These are phyloP conservation scores for Colletotrichum lupini DNA, from an alignment of 2,329 filamentous ascomycete species.

Conservation along the genomic window DNA sequence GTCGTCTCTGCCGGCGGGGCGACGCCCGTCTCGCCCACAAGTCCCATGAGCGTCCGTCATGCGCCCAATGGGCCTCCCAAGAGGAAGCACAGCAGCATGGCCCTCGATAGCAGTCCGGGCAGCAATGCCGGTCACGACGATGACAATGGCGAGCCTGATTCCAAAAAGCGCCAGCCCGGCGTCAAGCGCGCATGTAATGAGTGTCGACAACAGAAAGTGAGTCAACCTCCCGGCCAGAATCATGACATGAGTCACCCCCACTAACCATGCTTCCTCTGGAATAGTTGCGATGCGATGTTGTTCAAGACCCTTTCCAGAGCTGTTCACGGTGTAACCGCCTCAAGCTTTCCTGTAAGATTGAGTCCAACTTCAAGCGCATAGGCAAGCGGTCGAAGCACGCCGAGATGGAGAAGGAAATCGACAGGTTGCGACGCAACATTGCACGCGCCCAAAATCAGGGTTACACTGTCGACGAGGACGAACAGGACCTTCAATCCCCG, in stretches of 20 bases:
- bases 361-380: slow-evolving; percentile 87
- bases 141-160: slow-evolving; percentile 62
- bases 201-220: slow-evolving; percentile 86
- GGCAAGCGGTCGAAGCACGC: slow-evolving; percentile 86
- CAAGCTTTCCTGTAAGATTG: slow-evolving; percentile 86
- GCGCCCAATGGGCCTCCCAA: slow-evolving; percentile 60
- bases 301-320: slow-evolving; percentile 81
- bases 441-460: slow-evolving; percentile 70
- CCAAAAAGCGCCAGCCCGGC: slow-evolving; percentile 72
- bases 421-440: slow-evolving; percentile 71
- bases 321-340: slow-evolving; percentile 84
- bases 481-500: slow-evolving; percentile 70
- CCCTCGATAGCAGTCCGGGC: slow-evolving; percentile 70
- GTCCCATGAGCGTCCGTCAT: slow-evolving; percentile 64
- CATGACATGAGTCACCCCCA: background rate
- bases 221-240: slow-evolving; percentile 42
- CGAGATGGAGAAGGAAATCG: slow-evolving; percentile 88
- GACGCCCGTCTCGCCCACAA: slow-evolving; percentile 65
- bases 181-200: slow-evolving; percentile 87
- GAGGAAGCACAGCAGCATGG: slow-evolving; percentile 67
- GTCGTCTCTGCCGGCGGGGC: slow-evolving; percentile 58
- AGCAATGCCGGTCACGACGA: slow-evolving; percentile 70
- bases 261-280: slow-evolving; percentile 23
- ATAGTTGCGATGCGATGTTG: slow-evolving; percentile 84
- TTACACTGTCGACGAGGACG: slow-evolving; percentile 63